Base-by-base conservation (phyloP, 192 early-diverging fungal genomes). In the Diversispora epigaea region DNA sequence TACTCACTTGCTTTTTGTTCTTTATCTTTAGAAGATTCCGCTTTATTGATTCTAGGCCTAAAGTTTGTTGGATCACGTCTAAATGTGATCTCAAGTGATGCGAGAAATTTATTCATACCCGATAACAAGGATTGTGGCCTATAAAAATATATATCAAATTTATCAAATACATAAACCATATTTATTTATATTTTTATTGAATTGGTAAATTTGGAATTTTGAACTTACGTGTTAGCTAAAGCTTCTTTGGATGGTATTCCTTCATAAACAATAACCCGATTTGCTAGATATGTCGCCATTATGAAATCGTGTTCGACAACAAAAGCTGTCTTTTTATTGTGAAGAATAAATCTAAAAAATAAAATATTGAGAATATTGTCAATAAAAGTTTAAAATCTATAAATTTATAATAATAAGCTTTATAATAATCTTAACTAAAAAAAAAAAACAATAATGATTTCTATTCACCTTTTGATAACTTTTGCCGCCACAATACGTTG, bases 231-330 rank as follows among this genome's bases (percentile, higher is more conserved):
- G 76, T 88, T 89, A 46, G 97, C 97, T 61, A 61, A 81, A 41
- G 96, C 97, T 45, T 90, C 77, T 46, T 95, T 86, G 2, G 93
- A 93, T n/a, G 97, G 94, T 68, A 75, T 85, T 81, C 96, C 97
- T 11, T 94, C 94, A 82, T 95, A 97, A 9, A 98, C 95, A 80
- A 98, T 92, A 22, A 97, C 96, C 81, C 94, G 90, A 80, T 97
- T 95, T 43, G 97, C 97, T 70, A 98, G 85, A 78, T 98, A 98
- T 6, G 96, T 97, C 10, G 94, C 95, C 97, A 98, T 98, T 80
- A 96, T 96, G 80, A 98, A 97, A 86, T 98, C 96, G 90, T 96
- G 96, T 91, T 98, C 96, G 64, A 98, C 96, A 55, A 98, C 89
- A 81, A 98, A 98, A 32, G 96, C 97, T 9, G 97, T 98, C 87